These are phyloP conservation scores for Gynochthodes officinalis DNA, from an alignment of 257 asterid species.

Conservation along the genomic window DNA sequence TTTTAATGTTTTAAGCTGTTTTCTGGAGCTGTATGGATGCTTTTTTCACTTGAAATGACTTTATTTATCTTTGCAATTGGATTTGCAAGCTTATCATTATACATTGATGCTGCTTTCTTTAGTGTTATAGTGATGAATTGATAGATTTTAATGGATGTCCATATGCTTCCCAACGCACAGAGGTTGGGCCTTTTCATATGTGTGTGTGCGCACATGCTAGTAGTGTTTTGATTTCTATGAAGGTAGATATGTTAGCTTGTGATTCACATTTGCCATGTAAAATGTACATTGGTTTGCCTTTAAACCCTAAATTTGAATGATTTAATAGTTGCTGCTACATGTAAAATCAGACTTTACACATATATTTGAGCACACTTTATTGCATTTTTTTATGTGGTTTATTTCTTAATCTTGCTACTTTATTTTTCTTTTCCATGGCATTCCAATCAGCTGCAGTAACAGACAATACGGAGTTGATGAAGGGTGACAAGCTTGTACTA, in stretches of 20 bases:
- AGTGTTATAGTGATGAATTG: not conserved
- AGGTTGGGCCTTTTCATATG: not conserved
- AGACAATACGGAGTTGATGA: constrained; percentile 28
- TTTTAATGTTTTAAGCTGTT: not conserved
- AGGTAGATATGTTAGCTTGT: not conserved
- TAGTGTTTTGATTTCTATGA: not conserved
- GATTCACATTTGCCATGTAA: not conserved
- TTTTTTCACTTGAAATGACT: not conserved
- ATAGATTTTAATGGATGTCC: not conserved
- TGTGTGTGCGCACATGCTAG: no score
- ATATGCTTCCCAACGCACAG: not conserved
- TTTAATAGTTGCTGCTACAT: not conserved
- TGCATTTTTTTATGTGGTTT: not conserved
- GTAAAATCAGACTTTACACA: not conserved
- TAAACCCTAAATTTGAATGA: not conserved
- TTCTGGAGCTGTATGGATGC: not conserved
- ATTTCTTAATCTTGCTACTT: not conserved
- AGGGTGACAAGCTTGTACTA: constrained; percentile 83
- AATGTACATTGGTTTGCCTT: not conserved
- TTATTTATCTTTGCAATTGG: not conserved
- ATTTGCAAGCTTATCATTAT: not conserved
- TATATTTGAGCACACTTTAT: not conserved
- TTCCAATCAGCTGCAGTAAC: constrained; percentile 18
- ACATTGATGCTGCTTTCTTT: not conserved
- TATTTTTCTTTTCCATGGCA: not conserved